Conservation (phyloP, 2,329 filamentous ascomycete species). For the Fusarium cyanostomum region DNA sequence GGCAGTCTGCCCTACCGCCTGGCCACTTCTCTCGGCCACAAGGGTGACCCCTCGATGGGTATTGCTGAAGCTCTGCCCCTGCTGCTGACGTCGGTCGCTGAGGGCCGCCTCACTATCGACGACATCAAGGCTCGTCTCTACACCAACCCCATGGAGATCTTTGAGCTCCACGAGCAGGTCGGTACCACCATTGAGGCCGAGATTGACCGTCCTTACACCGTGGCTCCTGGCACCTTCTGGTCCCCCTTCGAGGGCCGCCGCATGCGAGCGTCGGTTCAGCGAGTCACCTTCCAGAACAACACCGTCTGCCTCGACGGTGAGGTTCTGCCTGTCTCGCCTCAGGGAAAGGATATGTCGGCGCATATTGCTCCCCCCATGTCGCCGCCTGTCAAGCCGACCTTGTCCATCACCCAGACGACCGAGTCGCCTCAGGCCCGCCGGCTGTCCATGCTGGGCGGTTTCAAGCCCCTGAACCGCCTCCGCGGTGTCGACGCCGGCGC, state of each 20-base stretch:
- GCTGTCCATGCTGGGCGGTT: constrained; percentile 44
- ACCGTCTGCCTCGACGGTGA: constrained; percentile 80
- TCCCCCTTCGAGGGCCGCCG: constrained; percentile 76
- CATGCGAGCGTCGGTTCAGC: constrained; percentile 75
- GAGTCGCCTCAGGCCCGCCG: constrained; percentile 51
- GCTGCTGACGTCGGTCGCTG: constrained; percentile 77
- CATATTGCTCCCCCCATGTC: constrained; percentile 67
- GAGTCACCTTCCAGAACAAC: constrained; percentile 78
- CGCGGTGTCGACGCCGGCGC: constrained; percentile 41
- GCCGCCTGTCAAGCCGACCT: constrained; percentile 65
- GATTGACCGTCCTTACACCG: constrained; percentile 74
- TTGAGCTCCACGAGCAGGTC: constrained; percentile 83
- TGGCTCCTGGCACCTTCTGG: constrained; percentile 62
- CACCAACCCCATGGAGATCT: constrained; percentile 82
- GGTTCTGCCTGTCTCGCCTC: constrained; percentile 60
- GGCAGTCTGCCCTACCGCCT: constrained; percentile 83
- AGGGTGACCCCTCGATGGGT: constrained; percentile 69
- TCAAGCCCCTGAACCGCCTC: constrained; percentile 46
- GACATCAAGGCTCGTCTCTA: constrained; percentile 77
- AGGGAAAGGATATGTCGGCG: constrained; percentile 80
- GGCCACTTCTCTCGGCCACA: constrained; percentile 63
- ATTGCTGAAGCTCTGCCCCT: constrained; percentile 79
- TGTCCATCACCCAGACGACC: constrained; percentile 49
- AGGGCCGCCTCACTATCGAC: constrained; percentile 77
- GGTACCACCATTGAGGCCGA: constrained; percentile 79